phyloP scores from a whole-genome alignment of 2,329 filamentous ascomycete species.

The Aphanoascus verrucosus region DNA sequence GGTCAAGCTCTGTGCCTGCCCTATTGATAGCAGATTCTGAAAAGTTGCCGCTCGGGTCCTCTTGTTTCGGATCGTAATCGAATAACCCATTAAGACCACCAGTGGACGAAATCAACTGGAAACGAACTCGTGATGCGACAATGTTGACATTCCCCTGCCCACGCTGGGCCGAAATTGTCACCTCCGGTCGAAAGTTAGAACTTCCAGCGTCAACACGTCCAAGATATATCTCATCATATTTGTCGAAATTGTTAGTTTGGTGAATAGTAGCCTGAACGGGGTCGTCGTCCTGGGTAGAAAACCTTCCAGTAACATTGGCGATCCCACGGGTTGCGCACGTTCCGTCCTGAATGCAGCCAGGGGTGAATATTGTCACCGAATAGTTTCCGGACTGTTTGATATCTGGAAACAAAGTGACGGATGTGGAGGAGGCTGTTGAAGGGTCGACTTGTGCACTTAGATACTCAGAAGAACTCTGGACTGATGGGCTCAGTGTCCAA shows the following conservation, averaged over 20 bases:
- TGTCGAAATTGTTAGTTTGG: constrained; percentile 93
- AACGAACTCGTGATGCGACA: constrained; percentile 82
- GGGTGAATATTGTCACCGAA: constrained; percentile 80
- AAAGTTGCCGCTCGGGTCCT: constrained; percentile 53
- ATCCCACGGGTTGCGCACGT: constrained; percentile 66
- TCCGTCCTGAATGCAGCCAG: constrained; percentile 71
- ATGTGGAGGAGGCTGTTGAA: constrained; percentile 47
- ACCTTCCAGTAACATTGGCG: constrained; percentile 67
- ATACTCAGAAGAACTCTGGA: constrained; percentile 60
- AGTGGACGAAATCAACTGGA: constrained; percentile 52
- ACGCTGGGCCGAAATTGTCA: constrained; percentile 62
- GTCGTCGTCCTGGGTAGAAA: constrained; percentile 43
- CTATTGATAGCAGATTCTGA: constrained; percentile 63
- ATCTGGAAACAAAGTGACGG: constrained; percentile 70
- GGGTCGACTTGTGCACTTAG: constrained; percentile 57
- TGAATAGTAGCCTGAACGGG: constrained; percentile 55
- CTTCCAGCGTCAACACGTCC: constrained; percentile 70
- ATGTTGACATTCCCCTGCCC: constrained; percentile 56
- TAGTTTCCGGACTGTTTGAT: constrained; percentile 87
- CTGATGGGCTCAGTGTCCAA: constrained; percentile 60
- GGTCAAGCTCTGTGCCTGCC: constrained; percentile 59
- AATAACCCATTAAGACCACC: constrained; percentile 81
- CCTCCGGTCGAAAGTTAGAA: constrained; percentile 62
- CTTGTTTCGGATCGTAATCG: constrained; percentile 64
- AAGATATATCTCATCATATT: constrained; percentile 86